Conservation (phyloP, 176 grass and related monocot genomes). For the Echinochloa phyllopogon region DNA sequence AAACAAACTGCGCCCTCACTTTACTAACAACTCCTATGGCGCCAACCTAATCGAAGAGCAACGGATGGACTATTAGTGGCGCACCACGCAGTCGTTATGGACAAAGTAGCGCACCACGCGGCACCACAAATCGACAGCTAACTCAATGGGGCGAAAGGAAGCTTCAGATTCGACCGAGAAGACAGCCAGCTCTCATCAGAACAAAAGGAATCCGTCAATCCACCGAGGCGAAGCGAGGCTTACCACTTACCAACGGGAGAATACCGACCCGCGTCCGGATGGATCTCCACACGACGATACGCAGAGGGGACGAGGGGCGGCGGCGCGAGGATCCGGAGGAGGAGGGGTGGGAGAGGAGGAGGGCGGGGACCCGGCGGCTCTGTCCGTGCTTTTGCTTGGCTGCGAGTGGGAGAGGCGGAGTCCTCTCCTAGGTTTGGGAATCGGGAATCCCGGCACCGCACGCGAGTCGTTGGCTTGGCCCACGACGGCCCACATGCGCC, state of each 20-base stretch:
- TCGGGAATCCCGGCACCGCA: not conserved
- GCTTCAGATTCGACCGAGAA: not conserved
- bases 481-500: constrained; percentile 16
- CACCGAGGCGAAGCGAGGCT: not conserved
- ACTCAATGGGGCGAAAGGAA: not conserved
- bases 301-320: not conserved
- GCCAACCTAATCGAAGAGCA: not conserved
- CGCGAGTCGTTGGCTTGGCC: not conserved
- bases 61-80: not conserved
- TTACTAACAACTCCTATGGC: not conserved
- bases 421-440: constrained; percentile 29
- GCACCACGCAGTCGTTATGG: too few species aligned
- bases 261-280: not conserved
- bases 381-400: not conserved
- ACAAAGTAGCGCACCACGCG: not conserved
- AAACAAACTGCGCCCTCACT: not conserved
- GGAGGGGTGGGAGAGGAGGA: not conserved
- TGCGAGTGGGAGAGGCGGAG: not conserved
- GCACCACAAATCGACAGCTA: not conserved
- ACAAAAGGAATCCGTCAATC: not conserved
- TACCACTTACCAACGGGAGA: not conserved
- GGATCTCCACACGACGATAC: not conserved
- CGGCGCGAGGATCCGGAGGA: constrained; percentile 1
- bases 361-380: not conserved
- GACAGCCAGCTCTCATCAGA: not conserved